Conservation (phyloP, 352 stramenopile species). For the Phytopythium oedochilum region DNA sequence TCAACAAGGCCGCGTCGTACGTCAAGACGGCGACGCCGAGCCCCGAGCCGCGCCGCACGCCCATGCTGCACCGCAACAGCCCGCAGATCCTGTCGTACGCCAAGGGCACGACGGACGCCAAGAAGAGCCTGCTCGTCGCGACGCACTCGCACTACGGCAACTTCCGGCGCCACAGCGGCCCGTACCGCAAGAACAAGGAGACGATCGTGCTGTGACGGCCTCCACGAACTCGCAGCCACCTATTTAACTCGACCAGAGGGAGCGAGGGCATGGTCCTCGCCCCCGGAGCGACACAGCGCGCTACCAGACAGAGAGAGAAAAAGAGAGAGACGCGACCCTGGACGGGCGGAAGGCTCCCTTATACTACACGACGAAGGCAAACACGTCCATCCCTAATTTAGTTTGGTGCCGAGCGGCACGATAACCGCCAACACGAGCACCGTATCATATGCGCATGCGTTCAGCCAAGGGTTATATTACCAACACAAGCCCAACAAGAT, state of each 20-base stretch:
- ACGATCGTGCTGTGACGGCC: constrained; percentile 27
- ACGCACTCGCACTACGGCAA: constrained; percentile 42
- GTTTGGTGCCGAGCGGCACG: not conserved
- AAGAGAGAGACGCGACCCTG: too few species aligned
- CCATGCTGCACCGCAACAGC: constrained; percentile 23
- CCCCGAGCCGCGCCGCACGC: constrained; percentile 16
- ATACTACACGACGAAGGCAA: too few species aligned
- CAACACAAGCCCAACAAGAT: not conserved
- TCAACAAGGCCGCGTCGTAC: constrained; percentile 31
- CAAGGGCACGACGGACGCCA: constrained; percentile 25
- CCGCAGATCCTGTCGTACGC: constrained; percentile 33
- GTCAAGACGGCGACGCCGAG: constrained; percentile 13
- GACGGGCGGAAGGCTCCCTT: not conserved
- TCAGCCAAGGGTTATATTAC: too few species aligned
- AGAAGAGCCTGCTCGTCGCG: constrained; percentile 29
- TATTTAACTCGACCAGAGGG: constrained; percentile 8
- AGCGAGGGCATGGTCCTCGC: not conserved
- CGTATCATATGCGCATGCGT: too few species aligned
- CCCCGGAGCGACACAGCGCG: not conserved
- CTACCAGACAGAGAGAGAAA: too few species aligned
- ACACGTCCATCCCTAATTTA: not conserved
- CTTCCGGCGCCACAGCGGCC: constrained; percentile 48
- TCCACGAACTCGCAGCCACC: not conserved
- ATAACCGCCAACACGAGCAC: not conserved
- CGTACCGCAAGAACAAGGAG: constrained; percentile 41